A percentile compares a stretch with the other conserved stretches of the same genome.
Conservation (phyloP, 495 filamentous ascomycete species). For the Talaromyces liani region DNA sequence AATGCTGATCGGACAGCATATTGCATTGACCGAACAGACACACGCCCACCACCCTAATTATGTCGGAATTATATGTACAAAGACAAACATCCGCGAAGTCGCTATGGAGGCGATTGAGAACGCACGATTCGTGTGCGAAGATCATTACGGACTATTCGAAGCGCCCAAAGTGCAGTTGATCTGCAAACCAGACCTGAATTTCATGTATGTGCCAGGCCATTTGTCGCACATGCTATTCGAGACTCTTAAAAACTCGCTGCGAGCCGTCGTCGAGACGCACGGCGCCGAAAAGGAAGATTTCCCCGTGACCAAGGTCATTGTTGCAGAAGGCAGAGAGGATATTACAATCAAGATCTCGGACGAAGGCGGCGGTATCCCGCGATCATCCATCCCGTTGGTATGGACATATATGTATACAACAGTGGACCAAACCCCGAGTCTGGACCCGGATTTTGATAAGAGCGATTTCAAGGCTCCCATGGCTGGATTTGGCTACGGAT, state of each 20-base stretch:
- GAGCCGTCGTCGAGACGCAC: slow-evolving; percentile 93
- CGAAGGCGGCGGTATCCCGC: slow-evolving; percentile 90
- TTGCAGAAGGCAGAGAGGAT: slow-evolving; percentile 94
- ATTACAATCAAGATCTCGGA: slow-evolving; percentile 98
- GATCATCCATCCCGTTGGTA: slow-evolving; percentile 85
- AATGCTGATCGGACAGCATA: slow-evolving; percentile 98
- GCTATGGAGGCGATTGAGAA: slow-evolving; percentile 98
- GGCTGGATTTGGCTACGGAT: slow-evolving; percentile 95
- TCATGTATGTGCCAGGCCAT: slow-evolving; percentile 99
- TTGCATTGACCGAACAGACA: slow-evolving; percentile 88
- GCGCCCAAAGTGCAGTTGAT: slow-evolving; percentile 95
- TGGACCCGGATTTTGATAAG: slow-evolving; percentile 98
- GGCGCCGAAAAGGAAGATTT: slow-evolving; percentile 93
- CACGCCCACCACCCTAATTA: slow-evolving; percentile 83
- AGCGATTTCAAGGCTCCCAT: slow-evolving; percentile 99
- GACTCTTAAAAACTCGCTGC: slow-evolving; percentile 94
- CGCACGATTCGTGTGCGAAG: slow-evolving; percentile 95
- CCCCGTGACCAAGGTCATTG: slow-evolving; percentile 92
- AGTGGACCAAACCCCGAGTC: slow-evolving; percentile 85
- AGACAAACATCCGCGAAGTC: slow-evolving; percentile 92
- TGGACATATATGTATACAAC: slow-evolving; percentile 99
- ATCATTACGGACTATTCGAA: slow-evolving; percentile 97
- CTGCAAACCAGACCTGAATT: slow-evolving; percentile 85
- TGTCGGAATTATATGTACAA: slow-evolving; percentile 97
- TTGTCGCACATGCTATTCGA: slow-evolving; percentile 99